Base-by-base conservation (phyloP, 257 asterid genomes). In the Jasminum sambac region DNA sequence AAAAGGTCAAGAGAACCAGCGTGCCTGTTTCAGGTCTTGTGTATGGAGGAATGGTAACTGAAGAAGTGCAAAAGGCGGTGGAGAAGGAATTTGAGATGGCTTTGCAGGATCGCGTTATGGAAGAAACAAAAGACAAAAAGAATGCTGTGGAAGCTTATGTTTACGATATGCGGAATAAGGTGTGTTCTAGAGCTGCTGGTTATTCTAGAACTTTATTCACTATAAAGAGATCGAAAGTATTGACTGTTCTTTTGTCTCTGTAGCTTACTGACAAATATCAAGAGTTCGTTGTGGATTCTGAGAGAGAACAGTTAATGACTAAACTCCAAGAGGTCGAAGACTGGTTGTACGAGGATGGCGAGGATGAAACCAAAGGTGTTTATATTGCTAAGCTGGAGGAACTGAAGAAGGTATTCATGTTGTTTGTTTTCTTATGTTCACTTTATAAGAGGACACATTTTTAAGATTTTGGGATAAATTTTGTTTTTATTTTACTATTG, bases 21-120 rank as follows among this genome's bases (percentile, higher is more conserved):
- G 83, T 95, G 59, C 92, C 90, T 34, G 90, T 95, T 60, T 74
- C 97, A 10, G 99, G 89, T 71, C 72, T 79, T 11, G 85, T 95
- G 16, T 81, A 80, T 71, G 99, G 99, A 75, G 97, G 89, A 42
- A 77, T 95, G 80, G 71, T 81, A 26, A 71, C 88, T 65, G 70
- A 72, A 10, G 99, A 91, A 67, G 80, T 95, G 69, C 97, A 95
- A 62, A 95, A 89, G 68, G 97, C 95, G 11, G 87, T 88, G 66
- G 99, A 95, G 81, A 89, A 95, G 76, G 99, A 95, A 76, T 95
- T 83, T 61, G 96, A 95, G 83, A 91, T 95, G 98, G 98, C 98
- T 66, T 81, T 91, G 84, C 99, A 95, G 88, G 99, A 95, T 57
- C 96, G 97, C 5, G 80, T 95, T 30, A 95, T 95, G 99, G 99